Evolutionary conservation across 352 stramenopile species (phyloP).

Genomic region (Thraustochytrium sp.): DNA sequence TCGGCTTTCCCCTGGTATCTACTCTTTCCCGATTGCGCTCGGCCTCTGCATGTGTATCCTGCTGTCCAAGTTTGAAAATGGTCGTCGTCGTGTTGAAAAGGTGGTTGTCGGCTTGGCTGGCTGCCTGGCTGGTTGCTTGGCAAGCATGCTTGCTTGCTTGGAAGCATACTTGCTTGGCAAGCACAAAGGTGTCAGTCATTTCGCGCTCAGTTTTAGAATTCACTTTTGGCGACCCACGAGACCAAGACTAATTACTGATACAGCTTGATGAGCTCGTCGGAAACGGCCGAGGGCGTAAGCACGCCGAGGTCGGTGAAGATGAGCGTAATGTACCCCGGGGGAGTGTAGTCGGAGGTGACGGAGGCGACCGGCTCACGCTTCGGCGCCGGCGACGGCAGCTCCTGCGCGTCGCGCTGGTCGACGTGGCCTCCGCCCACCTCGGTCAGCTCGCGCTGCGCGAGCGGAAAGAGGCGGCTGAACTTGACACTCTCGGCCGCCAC

Average conservation of each 20-base stretch:
- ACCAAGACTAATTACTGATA: slow-evolving; percentile 76
- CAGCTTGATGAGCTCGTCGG: slow-evolving; percentile 95
- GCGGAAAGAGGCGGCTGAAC: slow-evolving; percentile 93
- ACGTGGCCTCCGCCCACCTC: slow-evolving; percentile 50
- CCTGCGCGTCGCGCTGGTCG: slow-evolving; percentile 36
- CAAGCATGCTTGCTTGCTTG: too few relatives aligned
- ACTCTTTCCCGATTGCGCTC: too few relatives aligned
- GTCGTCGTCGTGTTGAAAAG: too few relatives aligned
- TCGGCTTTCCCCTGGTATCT: too few relatives aligned
- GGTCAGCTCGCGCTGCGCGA: slow-evolving; percentile 86
- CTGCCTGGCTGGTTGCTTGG: too few relatives aligned
- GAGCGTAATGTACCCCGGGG: slow-evolving; percentile 92
- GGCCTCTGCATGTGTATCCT: too few relatives aligned
- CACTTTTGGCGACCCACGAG: background rate
- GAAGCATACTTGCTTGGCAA: too few relatives aligned
- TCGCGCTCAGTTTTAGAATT: too few relatives aligned
- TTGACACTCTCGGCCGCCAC: slow-evolving; percentile 96
- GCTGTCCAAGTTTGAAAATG: too few relatives aligned
- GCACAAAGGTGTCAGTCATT: too few relatives aligned
- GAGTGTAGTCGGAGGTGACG: slow-evolving; percentile 85
- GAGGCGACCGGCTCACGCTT: background rate
- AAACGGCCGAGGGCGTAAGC: slow-evolving; percentile 93
- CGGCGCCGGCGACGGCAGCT: background rate
- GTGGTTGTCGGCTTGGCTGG: too few relatives aligned
- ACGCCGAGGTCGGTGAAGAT: slow-evolving; percentile 97